phyloP scores from a whole-genome alignment of 2,329 filamentous ascomycete species.

The Chrysoporthe deuterocubensis region DNA sequence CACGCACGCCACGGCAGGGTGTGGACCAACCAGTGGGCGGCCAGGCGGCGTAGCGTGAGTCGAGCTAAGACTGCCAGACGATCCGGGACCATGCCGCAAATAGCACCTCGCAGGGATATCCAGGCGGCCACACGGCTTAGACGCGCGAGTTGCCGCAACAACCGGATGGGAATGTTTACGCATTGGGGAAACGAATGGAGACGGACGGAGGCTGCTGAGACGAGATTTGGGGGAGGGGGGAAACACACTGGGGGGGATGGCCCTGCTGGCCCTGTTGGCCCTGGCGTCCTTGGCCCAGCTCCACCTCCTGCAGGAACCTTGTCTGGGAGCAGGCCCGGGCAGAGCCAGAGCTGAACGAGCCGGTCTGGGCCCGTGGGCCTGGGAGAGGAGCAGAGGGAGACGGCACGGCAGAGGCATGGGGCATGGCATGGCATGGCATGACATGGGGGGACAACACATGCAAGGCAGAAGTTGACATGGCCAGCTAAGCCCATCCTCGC shows the following conservation, averaged over 20 bases:
- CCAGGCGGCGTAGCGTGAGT: too few relatives aligned
- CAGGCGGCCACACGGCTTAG: neutral
- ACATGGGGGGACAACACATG: neutral
- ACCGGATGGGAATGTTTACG: conserved; percentile 17
- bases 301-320: conserved; percentile 12
- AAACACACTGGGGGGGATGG: neutral
- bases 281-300: neutral
- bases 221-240: neutral
- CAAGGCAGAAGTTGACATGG: neutral
- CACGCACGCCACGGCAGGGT: too few relatives aligned
- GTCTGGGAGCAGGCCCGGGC: neutral
- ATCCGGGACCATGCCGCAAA: neutral
- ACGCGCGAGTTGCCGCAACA: conserved; percentile 19
- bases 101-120: neutral
- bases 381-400: neutral
- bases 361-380: neutral
- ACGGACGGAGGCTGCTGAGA: conserved; percentile 1
- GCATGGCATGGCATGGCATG: neutral
- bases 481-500: neutral
- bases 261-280: too few relatives aligned
- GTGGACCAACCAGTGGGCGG: too few relatives aligned
- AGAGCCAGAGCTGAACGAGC: neutral
- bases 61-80: neutral
- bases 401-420: neutral
- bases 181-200: neutral